Evolutionary conservation across 352 stramenopile genomes (phyloP), one percentile per base, ranked within the genome.

Genomic region (Phytophthora rubi): DNA sequence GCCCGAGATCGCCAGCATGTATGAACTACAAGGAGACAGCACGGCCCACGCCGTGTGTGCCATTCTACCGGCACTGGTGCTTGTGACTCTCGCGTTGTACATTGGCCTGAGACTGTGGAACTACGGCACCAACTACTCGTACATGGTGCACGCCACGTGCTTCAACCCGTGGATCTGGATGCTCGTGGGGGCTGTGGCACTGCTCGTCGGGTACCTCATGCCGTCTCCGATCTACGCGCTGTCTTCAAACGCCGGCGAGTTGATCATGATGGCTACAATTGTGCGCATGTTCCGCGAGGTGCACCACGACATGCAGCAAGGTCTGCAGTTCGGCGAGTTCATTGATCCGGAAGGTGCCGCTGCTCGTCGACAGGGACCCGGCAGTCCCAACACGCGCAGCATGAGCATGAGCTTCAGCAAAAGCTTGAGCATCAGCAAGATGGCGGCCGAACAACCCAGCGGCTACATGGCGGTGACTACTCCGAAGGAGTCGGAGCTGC

Each of bases 151-250:
- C 53, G 86, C 86, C 7, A 94, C 86, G 63, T 92, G 85, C 70
- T 95, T 92, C 61, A 95, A 95, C 59, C 86, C 88, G 53, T 95
- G 88, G 88, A 94, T 95, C 71, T 95, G 85, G 83, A 95, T 95
- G 86, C 75, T 95, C 15, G 83, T 95, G 13, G 88, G 88, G 10
- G 86, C 88, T 2, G 55, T 91, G 37, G 73, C 77, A 3, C 68
- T 95, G n/a, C 79, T 93, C 45, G 53, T 79, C 1, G 88, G 88
- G 0, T 95, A 95, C 68, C 53, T 93, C 37, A 86, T 95, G 75
- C 88, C 88, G 2, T 85, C 78, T 13, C 82, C 83, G 7, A 72
- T 94, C 57, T 95, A 93, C 65, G 73, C 81, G 2, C 39, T 92
- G 18, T 91, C 86, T 18, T 95, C 88, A 4, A 93, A 95, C 48